Conservation (phyloP, 2,329 filamentous ascomycete species). For the Dothistroma septosporum region DNA sequence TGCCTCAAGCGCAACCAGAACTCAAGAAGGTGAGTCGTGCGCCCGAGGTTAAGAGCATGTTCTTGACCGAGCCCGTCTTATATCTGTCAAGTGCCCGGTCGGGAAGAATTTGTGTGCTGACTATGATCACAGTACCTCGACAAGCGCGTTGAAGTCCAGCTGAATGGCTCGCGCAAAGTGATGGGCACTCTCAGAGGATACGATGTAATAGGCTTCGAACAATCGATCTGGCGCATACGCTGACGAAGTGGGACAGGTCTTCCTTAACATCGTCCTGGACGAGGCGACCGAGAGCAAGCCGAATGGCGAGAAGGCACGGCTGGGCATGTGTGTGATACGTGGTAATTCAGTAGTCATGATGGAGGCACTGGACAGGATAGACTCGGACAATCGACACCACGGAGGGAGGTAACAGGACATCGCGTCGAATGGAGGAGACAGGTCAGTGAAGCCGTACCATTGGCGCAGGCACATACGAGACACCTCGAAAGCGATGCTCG, state of each 20-base stretch:
- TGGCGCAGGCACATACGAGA: not conserved
- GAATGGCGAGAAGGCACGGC: constrained; percentile 79
- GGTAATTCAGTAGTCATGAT: constrained; percentile 99
- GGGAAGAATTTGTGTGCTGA: constrained; percentile 4
- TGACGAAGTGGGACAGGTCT: constrained; percentile 61
- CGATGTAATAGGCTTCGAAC: constrained; percentile 59
- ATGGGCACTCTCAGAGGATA: constrained; percentile 92
- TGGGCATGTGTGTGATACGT: constrained; percentile 76
- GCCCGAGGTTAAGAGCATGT: not conserved
- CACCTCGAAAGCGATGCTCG: not conserved
- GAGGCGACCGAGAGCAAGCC: constrained; percentile 94
- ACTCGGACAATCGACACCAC: constrained; percentile 27
- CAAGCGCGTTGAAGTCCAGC: constrained; percentile 95
- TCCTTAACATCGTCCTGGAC: constrained; percentile 96
- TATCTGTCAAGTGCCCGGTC: not conserved
- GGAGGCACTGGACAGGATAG: constrained; percentile 53
- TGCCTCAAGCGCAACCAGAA: constrained; percentile 98
- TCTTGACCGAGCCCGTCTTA: not conserved
- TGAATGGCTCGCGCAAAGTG: constrained; percentile 97
- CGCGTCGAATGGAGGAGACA: not conserved
- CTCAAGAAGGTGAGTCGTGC: constrained; percentile 77
- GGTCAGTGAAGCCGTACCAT: not conserved
- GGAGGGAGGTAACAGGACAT: constrained; percentile 9
- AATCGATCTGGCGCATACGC: not conserved
- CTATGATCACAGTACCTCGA: constrained; percentile 75